phyloP scores from a whole-genome alignment of 441 rosid genomes.

The Populus hybrid region DNA sequence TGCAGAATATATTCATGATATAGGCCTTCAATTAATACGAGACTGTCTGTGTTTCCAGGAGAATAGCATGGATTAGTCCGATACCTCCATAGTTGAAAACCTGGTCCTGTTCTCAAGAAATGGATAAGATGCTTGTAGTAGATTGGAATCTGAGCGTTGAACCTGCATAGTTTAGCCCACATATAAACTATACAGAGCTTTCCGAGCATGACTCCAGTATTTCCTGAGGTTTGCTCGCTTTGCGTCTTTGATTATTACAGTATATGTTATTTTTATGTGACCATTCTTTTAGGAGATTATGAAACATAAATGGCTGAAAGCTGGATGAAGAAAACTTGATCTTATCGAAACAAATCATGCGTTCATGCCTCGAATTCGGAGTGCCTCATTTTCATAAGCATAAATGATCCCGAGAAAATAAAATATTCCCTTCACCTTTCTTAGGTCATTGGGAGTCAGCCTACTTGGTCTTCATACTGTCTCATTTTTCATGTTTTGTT shows the following conservation, averaged over 20 bases:
- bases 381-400: constrained; percentile 4
- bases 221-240: constrained; percentile 22
- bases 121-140: not conserved
- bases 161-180: not conserved
- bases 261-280: not conserved
- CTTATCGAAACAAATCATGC: not conserved
- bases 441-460: constrained; percentile 1
- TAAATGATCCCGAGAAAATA: constrained; percentile 22
- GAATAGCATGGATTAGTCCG: not conserved
- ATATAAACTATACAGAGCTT: not conserved
- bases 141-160: not conserved
- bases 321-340: not conserved
- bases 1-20: not conserved
- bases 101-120: not conserved
- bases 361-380: not conserved
- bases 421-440: constrained; percentile 3
- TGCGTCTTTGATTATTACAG: not conserved
- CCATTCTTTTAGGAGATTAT: constrained; percentile 2
- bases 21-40: not conserved
- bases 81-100: not conserved
- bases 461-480: not conserved
- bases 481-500: not conserved
- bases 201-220: constrained; percentile 14
- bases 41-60: not conserved
- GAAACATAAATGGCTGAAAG: constrained; percentile 1